A percentile compares a stretch with the other conserved stretches of the same genome.
phyloP scores from a whole-genome alignment of 73 alveolate genomes.

The Uronychia binucleata region DNA sequence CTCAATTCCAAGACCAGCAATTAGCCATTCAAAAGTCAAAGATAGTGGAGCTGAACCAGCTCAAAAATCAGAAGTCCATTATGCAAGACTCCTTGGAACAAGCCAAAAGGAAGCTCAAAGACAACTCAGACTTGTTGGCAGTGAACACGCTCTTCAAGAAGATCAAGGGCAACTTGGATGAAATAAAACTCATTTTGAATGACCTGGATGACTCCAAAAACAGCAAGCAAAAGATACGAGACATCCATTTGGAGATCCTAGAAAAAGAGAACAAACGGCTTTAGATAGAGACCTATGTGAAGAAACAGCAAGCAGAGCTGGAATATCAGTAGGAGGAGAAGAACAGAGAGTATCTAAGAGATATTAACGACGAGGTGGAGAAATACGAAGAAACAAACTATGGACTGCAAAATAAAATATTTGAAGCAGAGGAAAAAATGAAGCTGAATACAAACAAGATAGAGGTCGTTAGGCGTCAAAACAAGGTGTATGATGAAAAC shows the following conservation, averaged over 20 bases:
- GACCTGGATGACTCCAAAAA: slow-evolving; percentile 29
- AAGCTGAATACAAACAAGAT: background rate
- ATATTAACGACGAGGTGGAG: background rate
- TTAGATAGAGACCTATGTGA: background rate
- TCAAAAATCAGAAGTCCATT: slow-evolving; percentile 41
- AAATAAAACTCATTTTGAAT: slow-evolving; percentile 36
- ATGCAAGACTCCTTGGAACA: slow-evolving; percentile 43
- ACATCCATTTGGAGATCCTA: background rate
- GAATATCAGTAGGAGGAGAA: background rate
- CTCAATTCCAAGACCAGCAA: slow-evolving; percentile 25
- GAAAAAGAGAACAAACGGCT: background rate
- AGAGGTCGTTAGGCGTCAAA: slow-evolving; percentile 33
- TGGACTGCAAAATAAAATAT: background rate
- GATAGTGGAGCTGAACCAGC: slow-evolving; percentile 31
- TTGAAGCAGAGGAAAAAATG: background rate
- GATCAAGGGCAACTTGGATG: slow-evolving; percentile 43
- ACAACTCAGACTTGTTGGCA: slow-evolving; percentile 55
- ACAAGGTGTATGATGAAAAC: slow-evolving; percentile 22
- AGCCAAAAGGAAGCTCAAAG: slow-evolving; percentile 43
- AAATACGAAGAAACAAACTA: background rate
- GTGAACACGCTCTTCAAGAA: slow-evolving; percentile 51
- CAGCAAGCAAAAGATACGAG: background rate
- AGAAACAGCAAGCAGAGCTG: background rate
- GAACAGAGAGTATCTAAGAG: background rate
- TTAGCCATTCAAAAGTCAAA: slow-evolving; percentile 36